These are phyloP conservation scores for Psilocybe tampanensis DNA, from an alignment of 768 basidiomycete species.

Conservation along the genomic window DNA sequence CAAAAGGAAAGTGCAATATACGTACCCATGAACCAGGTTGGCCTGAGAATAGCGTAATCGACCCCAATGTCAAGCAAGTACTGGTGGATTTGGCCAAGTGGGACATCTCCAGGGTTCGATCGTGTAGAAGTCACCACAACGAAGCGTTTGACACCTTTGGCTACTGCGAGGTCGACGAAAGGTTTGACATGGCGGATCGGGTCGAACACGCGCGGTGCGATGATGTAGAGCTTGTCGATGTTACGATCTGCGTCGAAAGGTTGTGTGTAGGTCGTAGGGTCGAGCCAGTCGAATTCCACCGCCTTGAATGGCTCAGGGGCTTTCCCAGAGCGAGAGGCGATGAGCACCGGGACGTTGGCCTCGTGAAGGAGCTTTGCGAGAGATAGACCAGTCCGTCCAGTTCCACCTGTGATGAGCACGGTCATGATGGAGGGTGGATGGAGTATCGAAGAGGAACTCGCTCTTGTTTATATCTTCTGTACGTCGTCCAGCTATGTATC, in stretches of 20 bases:
- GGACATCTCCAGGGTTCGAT: conserved; percentile 10
- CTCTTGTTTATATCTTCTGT: too few relatives aligned
- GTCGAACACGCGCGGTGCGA: conserved; percentile 12
- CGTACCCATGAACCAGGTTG: conserved; percentile 25
- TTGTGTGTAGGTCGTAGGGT: conserved; percentile 28
- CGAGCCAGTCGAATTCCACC: conserved; percentile 27
- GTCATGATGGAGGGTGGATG: conserved; percentile 22
- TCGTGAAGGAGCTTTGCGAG: conserved; percentile 25
- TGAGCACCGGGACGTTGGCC: conserved; percentile 22
- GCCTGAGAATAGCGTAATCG: conserved; percentile 26
- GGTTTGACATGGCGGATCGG: conserved; percentile 20
- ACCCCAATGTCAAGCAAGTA: conserved; percentile 20
- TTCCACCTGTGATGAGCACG: conserved; percentile 34
- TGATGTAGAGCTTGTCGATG: conserved; percentile 24
- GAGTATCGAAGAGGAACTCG: too few relatives aligned
- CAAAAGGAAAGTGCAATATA: neutral
- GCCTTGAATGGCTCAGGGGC: conserved; percentile 27
- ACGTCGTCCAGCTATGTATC: neutral
- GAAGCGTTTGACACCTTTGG: conserved; percentile 31
- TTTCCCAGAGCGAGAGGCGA: conserved; percentile 25
- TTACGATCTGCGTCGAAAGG: conserved; percentile 23
- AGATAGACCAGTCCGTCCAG: conserved; percentile 27
- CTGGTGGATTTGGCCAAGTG: conserved; percentile 23
- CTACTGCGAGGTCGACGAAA: conserved; percentile 29
- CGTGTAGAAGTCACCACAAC: conserved; percentile 26